These are phyloP conservation scores for Periconia sp. DNA, from an alignment of 2,329 filamentous ascomycete genomes.

Conservation along the genomic window DNA sequence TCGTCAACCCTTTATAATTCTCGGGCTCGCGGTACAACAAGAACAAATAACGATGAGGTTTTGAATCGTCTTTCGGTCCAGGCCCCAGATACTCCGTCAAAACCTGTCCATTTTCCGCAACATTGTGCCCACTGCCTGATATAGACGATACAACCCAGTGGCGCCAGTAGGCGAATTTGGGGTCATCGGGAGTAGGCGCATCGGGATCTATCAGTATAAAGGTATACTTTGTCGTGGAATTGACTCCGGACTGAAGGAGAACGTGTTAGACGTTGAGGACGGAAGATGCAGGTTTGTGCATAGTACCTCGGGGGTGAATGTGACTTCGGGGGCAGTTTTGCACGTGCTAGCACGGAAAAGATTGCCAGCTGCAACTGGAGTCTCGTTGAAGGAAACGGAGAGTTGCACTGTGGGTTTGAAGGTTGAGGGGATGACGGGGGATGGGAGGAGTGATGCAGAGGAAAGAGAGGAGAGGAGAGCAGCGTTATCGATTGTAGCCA, in stretches of 20 bases:
- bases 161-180: constrained; percentile 58
- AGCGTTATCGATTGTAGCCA: constrained; percentile 4
- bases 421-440: constrained; percentile 42
- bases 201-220: constrained; percentile 58
- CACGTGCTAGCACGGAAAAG: constrained; percentile 40
- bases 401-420: constrained; percentile 50
- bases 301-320: constrained; percentile 8
- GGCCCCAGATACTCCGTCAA: constrained; percentile 37
- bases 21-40: constrained; percentile 32
- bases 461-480: constrained; percentile 26
- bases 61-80: constrained; percentile 38
- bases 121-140: neutral
- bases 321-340: constrained; percentile 15
- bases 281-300: constrained; percentile 21
- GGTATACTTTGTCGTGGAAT: constrained; percentile 42
- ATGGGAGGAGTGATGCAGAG: constrained; percentile 30
- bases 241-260: neutral
- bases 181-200: constrained; percentile 58
- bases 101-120: constrained; percentile 16
- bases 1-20: constrained; percentile 18
- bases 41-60: constrained; percentile 39
- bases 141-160: constrained; percentile 52
- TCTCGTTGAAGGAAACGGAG: constrained; percentile 33
- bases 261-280: constrained; percentile 20
- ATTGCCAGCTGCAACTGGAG: constrained; percentile 25